These are phyloP conservation scores for Pseudogymnoascus sp. DNA, from an alignment of 2,329 filamentous ascomycete species.

Conservation along the genomic window DNA sequence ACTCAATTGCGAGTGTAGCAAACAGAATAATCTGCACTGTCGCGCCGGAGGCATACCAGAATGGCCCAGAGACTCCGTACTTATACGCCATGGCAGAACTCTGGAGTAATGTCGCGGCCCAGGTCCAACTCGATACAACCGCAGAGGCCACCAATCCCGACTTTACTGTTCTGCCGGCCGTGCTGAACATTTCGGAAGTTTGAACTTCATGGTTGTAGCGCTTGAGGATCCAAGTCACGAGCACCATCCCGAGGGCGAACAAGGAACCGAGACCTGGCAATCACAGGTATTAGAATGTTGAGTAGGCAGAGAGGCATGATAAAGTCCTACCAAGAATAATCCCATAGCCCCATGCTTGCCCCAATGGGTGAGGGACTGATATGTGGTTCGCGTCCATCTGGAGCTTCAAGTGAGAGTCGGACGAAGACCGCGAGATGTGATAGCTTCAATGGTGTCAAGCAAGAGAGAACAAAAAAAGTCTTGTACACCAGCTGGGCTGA, in stretches of 20 bases:
- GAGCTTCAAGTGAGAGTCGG: not conserved
- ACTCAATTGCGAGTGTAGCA: constrained; percentile 79
- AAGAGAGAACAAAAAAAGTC: not conserved
- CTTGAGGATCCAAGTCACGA: constrained; percentile 29
- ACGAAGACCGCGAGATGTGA: not conserved
- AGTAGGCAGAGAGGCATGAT: not conserved
- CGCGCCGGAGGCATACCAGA: constrained; percentile 61
- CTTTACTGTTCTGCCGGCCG: constrained; percentile 80
- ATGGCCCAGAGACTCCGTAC: constrained; percentile 61
- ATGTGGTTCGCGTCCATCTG: constrained; percentile 1
- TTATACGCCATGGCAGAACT: constrained; percentile 74
- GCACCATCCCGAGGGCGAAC: constrained; percentile 56
- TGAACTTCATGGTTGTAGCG: constrained; percentile 68
- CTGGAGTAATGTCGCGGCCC: constrained; percentile 77
- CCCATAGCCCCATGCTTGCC: constrained; percentile 52
- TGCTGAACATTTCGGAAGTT: constrained; percentile 89
- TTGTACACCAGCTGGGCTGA: not conserved
- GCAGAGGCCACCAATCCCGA: constrained; percentile 80
- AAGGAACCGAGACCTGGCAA: constrained; percentile 41
- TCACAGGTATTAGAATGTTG: not conserved
- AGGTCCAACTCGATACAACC: constrained; percentile 91
- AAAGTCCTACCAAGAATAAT: constrained; percentile 43
- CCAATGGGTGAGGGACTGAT: constrained; percentile 10
- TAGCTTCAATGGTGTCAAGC: not conserved
- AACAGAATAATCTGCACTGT: constrained; percentile 85